These are phyloP conservation scores for Penicillium cosmopolitanum DNA, from an alignment of 495 filamentous ascomycete species.

Conservation along the genomic window DNA sequence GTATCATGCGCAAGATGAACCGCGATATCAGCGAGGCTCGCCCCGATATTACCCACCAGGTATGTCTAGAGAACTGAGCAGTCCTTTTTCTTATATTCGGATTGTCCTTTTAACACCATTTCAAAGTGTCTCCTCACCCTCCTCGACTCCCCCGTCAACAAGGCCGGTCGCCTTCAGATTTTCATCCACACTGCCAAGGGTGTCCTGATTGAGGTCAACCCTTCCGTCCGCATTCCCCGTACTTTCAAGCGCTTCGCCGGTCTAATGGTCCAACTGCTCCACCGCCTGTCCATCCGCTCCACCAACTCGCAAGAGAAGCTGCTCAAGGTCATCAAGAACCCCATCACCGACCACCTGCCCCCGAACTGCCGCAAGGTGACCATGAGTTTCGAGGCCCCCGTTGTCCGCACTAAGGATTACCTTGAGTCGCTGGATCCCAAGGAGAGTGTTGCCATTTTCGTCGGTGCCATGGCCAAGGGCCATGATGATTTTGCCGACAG, in stretches of 20 bases:
- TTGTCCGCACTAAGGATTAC: slow-evolving; percentile 88
- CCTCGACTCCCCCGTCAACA: slow-evolving; percentile 97
- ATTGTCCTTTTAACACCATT: neutral
- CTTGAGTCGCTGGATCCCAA: slow-evolving; percentile 73
- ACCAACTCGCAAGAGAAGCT: slow-evolving; percentile 96
- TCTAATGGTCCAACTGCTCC: slow-evolving; percentile 98
- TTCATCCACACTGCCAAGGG: slow-evolving; percentile 98
- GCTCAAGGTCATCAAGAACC: slow-evolving; percentile 95
- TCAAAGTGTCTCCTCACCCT: slow-evolving; percentile 91
- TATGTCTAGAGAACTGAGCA: slow-evolving; percentile 43
- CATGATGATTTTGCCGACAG: slow-evolving; percentile 92
- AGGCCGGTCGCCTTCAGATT: slow-evolving; percentile 94
- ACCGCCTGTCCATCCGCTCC: slow-evolving; percentile 92
- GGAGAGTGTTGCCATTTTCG: slow-evolving; percentile 96
- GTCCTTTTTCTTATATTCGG: neutral
- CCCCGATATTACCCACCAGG: slow-evolving; percentile 98
- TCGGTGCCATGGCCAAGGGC: slow-evolving; percentile 98
- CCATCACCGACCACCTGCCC: slow-evolving; percentile 94
- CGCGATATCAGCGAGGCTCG: slow-evolving; percentile 96
- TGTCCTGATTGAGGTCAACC: slow-evolving; percentile 96
- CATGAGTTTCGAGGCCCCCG: slow-evolving; percentile 84
- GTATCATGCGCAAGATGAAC: slow-evolving; percentile 99
- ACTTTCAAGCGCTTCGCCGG: slow-evolving; percentile 99
- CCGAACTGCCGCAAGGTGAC: slow-evolving; percentile 98
- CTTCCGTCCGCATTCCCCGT: slow-evolving; percentile 92